Conservation (phyloP, 805 yeast species). For the Jamesozyma rosinii region DNA sequence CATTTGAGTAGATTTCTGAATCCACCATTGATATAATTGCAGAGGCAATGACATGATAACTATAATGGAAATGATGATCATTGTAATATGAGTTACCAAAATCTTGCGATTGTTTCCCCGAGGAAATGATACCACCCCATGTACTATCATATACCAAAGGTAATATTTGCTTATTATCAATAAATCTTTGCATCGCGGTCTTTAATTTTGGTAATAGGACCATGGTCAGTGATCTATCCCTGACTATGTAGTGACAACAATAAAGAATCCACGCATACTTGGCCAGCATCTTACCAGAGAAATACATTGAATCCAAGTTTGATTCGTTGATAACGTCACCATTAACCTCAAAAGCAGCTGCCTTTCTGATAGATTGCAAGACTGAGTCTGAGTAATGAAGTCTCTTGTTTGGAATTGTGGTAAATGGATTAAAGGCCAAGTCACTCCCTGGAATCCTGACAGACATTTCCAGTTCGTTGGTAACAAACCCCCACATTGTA, state of each 20-base stretch:
- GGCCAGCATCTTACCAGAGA: constrained; percentile 79
- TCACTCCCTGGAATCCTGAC: constrained; percentile 37
- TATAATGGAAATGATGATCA: constrained; percentile 72
- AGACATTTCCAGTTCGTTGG: constrained; percentile 34
- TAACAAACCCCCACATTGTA: constrained; percentile 36
- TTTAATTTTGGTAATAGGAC: constrained; percentile 50
- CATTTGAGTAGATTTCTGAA: constrained; percentile 15
- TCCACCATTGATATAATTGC: constrained; percentile 56
- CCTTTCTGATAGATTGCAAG: constrained; percentile 25
- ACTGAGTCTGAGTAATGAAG: constrained; percentile 25
- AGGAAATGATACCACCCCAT: constrained; percentile 72
- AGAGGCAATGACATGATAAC: constrained; percentile 63
- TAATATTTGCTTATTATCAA: constrained; percentile 54
- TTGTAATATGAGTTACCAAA: constrained; percentile 64
- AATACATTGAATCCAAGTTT: constrained; percentile 74
- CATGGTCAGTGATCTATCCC: constrained; percentile 44
- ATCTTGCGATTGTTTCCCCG: constrained; percentile 54
- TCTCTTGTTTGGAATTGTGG: constrained; percentile 26
- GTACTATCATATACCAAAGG: constrained; percentile 73
- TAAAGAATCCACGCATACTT: constrained; percentile 83
- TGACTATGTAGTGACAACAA: constrained; percentile 56
- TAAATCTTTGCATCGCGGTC: constrained; percentile 59
- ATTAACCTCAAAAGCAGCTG: constrained; percentile 31
- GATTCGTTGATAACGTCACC: constrained; percentile 31
- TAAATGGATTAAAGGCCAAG: constrained; percentile 39